A percentile compares a stretch with the other conserved stretches of the same genome.
Conservation (phyloP, 179 eudicot genomes). For the Heliamphora pulchella region DNA sequence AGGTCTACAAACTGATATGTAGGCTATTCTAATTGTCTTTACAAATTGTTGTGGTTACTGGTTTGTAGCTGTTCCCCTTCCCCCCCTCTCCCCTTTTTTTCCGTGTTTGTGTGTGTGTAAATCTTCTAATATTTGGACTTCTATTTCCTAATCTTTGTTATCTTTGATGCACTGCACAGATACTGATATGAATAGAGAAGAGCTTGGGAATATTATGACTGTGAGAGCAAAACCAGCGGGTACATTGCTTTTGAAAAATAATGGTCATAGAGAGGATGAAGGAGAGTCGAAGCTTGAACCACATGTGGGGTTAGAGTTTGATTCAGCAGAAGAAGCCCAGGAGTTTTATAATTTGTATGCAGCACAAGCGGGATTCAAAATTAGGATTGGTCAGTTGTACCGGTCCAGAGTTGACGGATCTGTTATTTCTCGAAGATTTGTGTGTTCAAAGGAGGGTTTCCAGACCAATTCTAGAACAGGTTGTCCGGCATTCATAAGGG, state of each 20-base stretch:
- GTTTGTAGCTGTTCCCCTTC: too few relatives aligned
- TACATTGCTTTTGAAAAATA: slow-evolving; percentile 22
- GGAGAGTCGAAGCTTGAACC: slow-evolving; percentile 38
- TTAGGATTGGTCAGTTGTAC: slow-evolving; percentile 48
- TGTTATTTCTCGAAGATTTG: slow-evolving; percentile 45
- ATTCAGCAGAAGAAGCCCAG: slow-evolving; percentile 49
- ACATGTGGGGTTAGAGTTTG: slow-evolving; percentile 43
- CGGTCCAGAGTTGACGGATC: slow-evolving; percentile 47
- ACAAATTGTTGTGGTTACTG: neutral
- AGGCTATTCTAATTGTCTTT: neutral
- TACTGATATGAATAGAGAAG: slow-evolving; percentile 44
- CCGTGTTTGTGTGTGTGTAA: neutral
- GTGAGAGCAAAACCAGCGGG: slow-evolving; percentile 31
- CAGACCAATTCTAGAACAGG: slow-evolving; percentile 50
- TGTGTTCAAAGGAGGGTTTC: slow-evolving; percentile 54
- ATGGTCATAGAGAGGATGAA: slow-evolving; percentile 30
- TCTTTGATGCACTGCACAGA: slow-evolving; percentile 15
- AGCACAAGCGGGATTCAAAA: slow-evolving; percentile 39
- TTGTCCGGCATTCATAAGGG: slow-evolving; percentile 52
- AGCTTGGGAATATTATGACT: slow-evolving; percentile 36
- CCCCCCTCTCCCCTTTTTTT: neutral
- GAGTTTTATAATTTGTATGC: slow-evolving; percentile 45
- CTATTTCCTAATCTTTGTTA: slow-evolving; percentile 1
- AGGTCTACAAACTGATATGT: neutral
- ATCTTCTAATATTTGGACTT: neutral